Conservation (phyloP, 148 eudicot genomes). For the Camellia lanceoleosa region DNA sequence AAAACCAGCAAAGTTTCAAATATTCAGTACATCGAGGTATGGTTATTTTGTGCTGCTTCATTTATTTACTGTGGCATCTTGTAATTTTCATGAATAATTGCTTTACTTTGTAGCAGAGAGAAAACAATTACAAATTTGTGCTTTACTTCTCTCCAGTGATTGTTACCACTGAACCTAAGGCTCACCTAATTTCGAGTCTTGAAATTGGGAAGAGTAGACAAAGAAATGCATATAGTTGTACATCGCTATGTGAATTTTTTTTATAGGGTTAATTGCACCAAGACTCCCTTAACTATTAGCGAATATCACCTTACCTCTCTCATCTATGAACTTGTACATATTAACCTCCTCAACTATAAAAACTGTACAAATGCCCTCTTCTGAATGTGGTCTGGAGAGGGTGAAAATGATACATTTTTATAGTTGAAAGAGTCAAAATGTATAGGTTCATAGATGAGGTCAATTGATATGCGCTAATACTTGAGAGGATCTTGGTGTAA, state of each 20-base stretch:
- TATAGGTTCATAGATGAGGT: too few relatives aligned
- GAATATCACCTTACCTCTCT: too few relatives aligned
- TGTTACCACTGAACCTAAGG: neutral
- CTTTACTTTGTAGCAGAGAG: neutral
- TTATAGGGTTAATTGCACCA: too few relatives aligned
- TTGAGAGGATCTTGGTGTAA: too few relatives aligned
- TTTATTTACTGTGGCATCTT: neutral
- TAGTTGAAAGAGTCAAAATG: too few relatives aligned
- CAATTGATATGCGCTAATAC: too few relatives aligned
- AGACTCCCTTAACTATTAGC: too few relatives aligned
- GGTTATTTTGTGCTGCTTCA: neutral
- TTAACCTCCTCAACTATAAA: too few relatives aligned
- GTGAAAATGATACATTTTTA: too few relatives aligned
- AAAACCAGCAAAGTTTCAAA: constrained; percentile 54
- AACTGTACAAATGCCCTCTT: too few relatives aligned
- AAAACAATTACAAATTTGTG: neutral
- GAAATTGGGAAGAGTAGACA: constrained; percentile 1
- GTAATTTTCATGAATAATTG: neutral
- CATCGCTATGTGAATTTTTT: neutral
- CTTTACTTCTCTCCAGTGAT: neutral
- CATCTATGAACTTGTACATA: too few relatives aligned
- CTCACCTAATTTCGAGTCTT: neutral
- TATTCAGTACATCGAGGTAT: constrained; percentile 47
- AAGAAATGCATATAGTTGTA: neutral
- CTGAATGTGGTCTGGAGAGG: too few relatives aligned